These are phyloP conservation scores for Penicillium verrucosum DNA, from an alignment of 2,329 filamentous ascomycete genomes.

Conservation along the genomic window DNA sequence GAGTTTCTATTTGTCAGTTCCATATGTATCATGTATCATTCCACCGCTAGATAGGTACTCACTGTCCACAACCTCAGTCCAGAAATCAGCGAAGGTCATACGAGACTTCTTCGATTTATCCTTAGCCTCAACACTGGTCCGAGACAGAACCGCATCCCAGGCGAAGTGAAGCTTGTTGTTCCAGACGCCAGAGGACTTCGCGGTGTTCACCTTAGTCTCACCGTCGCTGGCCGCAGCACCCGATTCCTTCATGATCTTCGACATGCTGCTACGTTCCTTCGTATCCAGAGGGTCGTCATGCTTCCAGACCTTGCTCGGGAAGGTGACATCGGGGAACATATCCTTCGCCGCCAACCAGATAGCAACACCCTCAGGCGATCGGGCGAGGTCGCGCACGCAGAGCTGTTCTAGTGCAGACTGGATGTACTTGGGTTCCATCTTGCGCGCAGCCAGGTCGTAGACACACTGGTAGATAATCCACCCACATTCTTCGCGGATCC, in stretches of 20 bases:
- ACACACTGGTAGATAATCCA: slow-evolving; percentile 75
- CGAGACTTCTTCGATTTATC: slow-evolving; percentile 37
- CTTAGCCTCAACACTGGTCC: slow-evolving; percentile 34
- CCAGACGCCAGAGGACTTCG: slow-evolving; percentile 63
- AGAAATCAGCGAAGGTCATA: slow-evolving; percentile 68
- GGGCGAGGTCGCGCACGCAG: slow-evolving; percentile 63
- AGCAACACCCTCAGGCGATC: slow-evolving; percentile 83
- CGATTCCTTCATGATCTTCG: slow-evolving; percentile 73
- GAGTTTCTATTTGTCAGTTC: slow-evolving; percentile 22
- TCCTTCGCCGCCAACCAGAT: slow-evolving; percentile 74
- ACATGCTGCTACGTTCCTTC: slow-evolving; percentile 65
- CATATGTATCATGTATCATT: background rate
- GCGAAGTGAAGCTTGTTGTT: slow-evolving; percentile 80
- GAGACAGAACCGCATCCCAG: slow-evolving; percentile 72
- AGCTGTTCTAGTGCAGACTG: slow-evolving; percentile 63
- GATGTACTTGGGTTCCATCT: slow-evolving; percentile 49
- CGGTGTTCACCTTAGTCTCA: slow-evolving; percentile 28
- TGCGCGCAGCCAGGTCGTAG: slow-evolving; percentile 48
- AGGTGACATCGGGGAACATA: slow-evolving; percentile 60
- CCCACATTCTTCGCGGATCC: slow-evolving; percentile 84
- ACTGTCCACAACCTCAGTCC: slow-evolving; percentile 84
- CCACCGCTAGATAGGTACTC: slow-evolving; percentile 37
- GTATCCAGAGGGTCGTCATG: slow-evolving; percentile 67
- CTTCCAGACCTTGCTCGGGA: slow-evolving; percentile 70
- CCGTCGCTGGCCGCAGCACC: slow-evolving; percentile 31